Evolutionary conservation across 208 protist genomes (phyloP).

Genomic region (Wallacemonas sp.): DNA sequence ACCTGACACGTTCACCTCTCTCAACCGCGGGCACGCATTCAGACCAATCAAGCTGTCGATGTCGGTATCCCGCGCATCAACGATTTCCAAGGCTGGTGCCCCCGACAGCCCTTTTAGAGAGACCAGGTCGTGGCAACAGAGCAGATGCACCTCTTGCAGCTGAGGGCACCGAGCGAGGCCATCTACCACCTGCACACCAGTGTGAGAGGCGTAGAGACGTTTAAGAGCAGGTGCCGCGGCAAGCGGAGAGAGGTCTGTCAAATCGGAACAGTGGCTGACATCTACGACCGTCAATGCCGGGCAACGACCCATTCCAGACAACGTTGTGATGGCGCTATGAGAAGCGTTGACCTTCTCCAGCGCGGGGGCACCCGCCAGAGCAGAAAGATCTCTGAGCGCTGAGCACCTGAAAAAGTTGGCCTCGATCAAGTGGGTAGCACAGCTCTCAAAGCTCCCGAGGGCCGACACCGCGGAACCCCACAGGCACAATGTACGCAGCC

Average conservation of each 20-base stretch:
- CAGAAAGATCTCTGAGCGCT: not conserved
- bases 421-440: not conserved
- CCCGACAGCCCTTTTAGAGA: not conserved
- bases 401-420: slow-evolving; percentile 13
- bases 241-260: slow-evolving; percentile 1
- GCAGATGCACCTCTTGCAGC: too few relatives aligned
- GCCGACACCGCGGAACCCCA: not conserved
- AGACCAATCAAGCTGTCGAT: slow-evolving; percentile 1
- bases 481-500: slow-evolving; percentile 3
- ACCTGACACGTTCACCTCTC: slow-evolving; percentile 18
- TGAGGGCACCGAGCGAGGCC: too few relatives aligned
- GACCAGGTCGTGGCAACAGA: too few relatives aligned
- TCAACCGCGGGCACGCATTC: not conserved
- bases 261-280: not conserved
- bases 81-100: not conserved
- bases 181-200: too few relatives aligned
- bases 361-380: not conserved
- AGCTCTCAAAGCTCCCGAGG: too few relatives aligned
- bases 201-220: not conserved
- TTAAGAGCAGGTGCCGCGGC: not conserved
- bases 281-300: slow-evolving; percentile 4
- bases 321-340: not conserved
- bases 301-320: not conserved
- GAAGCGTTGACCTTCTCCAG: not conserved
- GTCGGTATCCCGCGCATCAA: not conserved